Conservation (phyloP, 257 asterid species). For the Prunella vulgaris region DNA sequence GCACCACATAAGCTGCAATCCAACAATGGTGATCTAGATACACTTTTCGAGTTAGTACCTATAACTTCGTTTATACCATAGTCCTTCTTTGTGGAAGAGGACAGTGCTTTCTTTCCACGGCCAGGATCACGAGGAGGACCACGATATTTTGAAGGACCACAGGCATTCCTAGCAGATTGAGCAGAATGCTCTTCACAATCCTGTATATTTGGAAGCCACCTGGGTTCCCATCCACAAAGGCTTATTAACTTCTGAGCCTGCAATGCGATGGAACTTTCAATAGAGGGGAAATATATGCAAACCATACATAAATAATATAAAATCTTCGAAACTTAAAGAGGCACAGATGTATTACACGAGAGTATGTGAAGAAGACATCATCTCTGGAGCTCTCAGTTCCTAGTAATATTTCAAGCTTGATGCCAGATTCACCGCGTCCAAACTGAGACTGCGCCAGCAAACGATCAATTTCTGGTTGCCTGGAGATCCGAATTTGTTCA, state of each 20-base stretch:
- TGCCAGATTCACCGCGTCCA: constrained; percentile 64
- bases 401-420: constrained; percentile 55
- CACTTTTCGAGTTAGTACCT: constrained; percentile 55
- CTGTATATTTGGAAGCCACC: constrained; percentile 99
- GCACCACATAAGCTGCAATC: constrained; percentile 99
- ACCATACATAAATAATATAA: neutral
- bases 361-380: constrained; percentile 62
- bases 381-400: constrained; percentile 65
- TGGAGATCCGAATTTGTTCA: constrained; percentile 68
- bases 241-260: constrained; percentile 96
- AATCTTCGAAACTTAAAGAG: constrained; percentile 3
- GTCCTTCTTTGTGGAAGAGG: constrained; percentile 59
- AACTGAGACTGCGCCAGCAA: constrained; percentile 71
- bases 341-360: constrained; percentile 53
- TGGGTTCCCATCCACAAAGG: constrained; percentile 99
- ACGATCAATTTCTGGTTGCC: constrained; percentile 83
- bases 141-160: constrained; percentile 59
- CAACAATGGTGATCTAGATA: constrained; percentile 81
- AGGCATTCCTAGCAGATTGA: constrained; percentile 90
- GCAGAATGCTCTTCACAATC: constrained; percentile 99
- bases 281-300: constrained; percentile 12
- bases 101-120: constrained; percentile 75
- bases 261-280: constrained; percentile 19
- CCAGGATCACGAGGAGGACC: constrained; percentile 72
- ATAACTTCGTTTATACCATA: constrained; percentile 39